Percentiles rank a stretch among this genome's conserved stretches.
phyloP scores from a whole-genome alignment of 169 alveolate species.

The Cryptosporidium sp. region DNA sequence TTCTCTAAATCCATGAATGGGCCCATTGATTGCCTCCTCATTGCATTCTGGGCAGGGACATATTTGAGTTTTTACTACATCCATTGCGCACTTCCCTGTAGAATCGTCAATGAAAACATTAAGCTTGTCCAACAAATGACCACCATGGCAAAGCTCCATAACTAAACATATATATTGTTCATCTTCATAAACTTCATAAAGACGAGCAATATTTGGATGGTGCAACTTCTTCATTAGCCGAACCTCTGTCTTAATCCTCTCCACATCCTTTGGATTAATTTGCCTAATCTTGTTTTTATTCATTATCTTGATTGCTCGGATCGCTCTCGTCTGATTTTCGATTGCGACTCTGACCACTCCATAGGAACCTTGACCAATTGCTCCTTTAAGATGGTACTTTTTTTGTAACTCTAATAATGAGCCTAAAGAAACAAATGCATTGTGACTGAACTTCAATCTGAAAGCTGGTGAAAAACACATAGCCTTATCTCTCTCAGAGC shows the following conservation, averaged over 20 bases:
- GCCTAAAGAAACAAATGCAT: conserved; percentile 48
- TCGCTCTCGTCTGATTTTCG: conserved; percentile 25
- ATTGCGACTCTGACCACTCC: conserved; percentile 66
- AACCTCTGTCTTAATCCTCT: conserved; percentile 79
- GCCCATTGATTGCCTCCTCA: conserved; percentile 17
- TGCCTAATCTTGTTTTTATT: conserved; percentile 65
- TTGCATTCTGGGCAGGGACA: conserved; percentile 76
- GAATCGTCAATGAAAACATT: neutral
- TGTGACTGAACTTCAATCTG: conserved; percentile 50
- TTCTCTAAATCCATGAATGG: neutral
- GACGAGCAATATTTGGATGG: conserved; percentile 77
- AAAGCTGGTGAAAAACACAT: conserved; percentile 66
- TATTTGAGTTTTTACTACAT: conserved; percentile 15
- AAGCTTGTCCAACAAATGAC: conserved; percentile 73
- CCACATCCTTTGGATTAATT: conserved; percentile 76
- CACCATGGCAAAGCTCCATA: conserved; percentile 77
- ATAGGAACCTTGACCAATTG: conserved; percentile 67
- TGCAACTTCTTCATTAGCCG: conserved; percentile 74
- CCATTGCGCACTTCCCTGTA: neutral
- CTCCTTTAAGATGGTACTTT: conserved; percentile 20
- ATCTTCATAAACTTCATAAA: conserved; percentile 77
- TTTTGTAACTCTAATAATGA: conserved; percentile 49
- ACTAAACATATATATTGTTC: conserved; percentile 72
- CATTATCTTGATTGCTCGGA: conserved; percentile 57
- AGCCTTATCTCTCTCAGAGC: conserved; percentile 1